Conservation (phyloP, 108 stramenopile species). For the Cyclotella baltica region DNA sequence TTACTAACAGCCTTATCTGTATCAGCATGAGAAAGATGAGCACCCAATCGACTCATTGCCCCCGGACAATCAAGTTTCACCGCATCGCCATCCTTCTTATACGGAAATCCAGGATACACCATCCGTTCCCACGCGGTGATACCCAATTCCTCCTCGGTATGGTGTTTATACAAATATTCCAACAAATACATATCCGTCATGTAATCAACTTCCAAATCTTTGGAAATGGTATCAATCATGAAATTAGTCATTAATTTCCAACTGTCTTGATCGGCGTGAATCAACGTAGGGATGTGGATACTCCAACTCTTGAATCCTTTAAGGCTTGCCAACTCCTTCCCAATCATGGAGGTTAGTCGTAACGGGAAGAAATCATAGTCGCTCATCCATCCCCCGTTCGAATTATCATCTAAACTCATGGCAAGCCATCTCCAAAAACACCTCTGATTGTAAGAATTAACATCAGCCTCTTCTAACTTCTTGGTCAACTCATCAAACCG, state of each 20-base stretch:
- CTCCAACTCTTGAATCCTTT: constrained; percentile 16
- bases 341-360: constrained; percentile 14
- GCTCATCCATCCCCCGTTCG: constrained; percentile 29
- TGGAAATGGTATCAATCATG: constrained; percentile 20
- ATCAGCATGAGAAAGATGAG: constrained; percentile 24
- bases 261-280: not conserved
- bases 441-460: constrained; percentile 19
- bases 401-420: not conserved
- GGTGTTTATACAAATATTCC: constrained; percentile 8
- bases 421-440: constrained; percentile 43
- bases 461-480: constrained; percentile 9
- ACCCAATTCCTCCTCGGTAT: constrained; percentile 20
- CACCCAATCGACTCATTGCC: constrained; percentile 9
- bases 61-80: not conserved
- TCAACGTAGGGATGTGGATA: constrained; percentile 19
- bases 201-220: constrained; percentile 6
- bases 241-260: constrained; percentile 21
- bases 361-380: constrained; percentile 38
- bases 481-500: constrained; percentile 1
- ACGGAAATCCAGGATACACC: constrained; percentile 12
- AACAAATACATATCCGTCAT: constrained; percentile 26
- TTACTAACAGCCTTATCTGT: constrained; percentile 7
- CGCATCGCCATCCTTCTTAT: not conserved
- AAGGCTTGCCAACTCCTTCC: not conserved
- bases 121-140: constrained; percentile 12